These are phyloP conservation scores for Albizia julibrissin DNA, from an alignment of 306 rosid genomes.

Conservation along the genomic window DNA sequence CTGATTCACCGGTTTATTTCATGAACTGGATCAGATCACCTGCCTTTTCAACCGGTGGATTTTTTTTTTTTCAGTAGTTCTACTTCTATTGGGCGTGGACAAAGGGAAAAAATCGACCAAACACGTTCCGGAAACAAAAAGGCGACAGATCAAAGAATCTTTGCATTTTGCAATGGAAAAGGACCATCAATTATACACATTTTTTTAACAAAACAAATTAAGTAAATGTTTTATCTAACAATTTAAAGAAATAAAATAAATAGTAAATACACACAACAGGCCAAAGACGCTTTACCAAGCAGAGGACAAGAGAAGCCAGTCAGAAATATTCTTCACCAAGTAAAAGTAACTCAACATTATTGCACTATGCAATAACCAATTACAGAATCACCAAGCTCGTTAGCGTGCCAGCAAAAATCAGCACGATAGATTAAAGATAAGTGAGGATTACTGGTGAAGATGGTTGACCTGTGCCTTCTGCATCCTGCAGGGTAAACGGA, in stretches of 20 bases:
- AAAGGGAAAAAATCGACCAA: no score
- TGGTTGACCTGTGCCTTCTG: slow-evolving; percentile 38
- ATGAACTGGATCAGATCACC: no score
- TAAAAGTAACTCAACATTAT: background rate
- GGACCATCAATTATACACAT: no score
- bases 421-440: slow-evolving; percentile 34
- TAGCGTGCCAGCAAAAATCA: slow-evolving; percentile 34
- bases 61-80: no score
- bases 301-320: slow-evolving; percentile 34
- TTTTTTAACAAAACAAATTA: no score
- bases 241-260: background rate
- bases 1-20: no score
- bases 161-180: no score
- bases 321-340: slow-evolving; percentile 30
- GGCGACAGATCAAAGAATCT: no score
- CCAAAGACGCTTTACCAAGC: slow-evolving; percentile 25
- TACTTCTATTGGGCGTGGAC: no score
- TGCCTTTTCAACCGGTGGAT: no score
- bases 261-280: background rate
- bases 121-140: no score
- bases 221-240: background rate
- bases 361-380: background rate
- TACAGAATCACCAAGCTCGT: slow-evolving; percentile 16
- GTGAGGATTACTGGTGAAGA: slow-evolving; percentile 10
- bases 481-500: slow-evolving; percentile 31